phyloP scores from a whole-genome alignment of 2,329 filamentous ascomycete genomes.

The Nannizzia gypsea region DNA sequence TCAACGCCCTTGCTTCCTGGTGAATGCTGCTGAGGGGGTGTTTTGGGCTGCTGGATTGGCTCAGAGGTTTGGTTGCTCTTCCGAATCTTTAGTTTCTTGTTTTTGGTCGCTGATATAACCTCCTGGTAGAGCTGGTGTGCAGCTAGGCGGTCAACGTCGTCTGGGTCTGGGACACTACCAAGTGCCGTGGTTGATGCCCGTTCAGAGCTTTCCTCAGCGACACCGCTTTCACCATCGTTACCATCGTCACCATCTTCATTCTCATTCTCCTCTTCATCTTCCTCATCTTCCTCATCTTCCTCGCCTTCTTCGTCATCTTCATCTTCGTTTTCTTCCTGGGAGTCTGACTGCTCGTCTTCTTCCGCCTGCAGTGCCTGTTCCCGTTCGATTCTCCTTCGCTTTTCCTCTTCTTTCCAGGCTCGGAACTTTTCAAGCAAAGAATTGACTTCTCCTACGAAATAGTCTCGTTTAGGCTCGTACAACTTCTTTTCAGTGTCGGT shows the following conservation, averaged over 20 bases:
- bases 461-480: constrained; percentile 72
- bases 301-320: constrained; percentile 29
- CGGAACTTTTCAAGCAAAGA: constrained; percentile 77
- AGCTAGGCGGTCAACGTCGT: constrained; percentile 57
- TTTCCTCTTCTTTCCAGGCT: constrained; percentile 81
- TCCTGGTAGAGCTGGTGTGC: constrained; percentile 67
- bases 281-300: constrained; percentile 13
- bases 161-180: constrained; percentile 50
- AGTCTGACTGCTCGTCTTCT: constrained; percentile 38
- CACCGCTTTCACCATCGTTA: constrained; percentile 2
- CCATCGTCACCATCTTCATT: constrained; percentile 8
- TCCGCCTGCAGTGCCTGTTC: constrained; percentile 49
- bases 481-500: constrained; percentile 77
- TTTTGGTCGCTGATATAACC: constrained; percentile 29
- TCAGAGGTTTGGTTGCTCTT: not conserved
- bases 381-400: constrained; percentile 63
- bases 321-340: constrained; percentile 18
- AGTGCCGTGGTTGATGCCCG: constrained; percentile 22
- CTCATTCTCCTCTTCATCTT: constrained; percentile 7
- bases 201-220: constrained; percentile 3
- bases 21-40: not conserved
- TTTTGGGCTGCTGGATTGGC: not conserved
- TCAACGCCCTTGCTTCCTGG: constrained; percentile 7
- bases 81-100: not conserved
- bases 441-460: constrained; percentile 75